A percentile compares a stretch with the other conserved stretches of the same genome.
phyloP scores from a whole-genome alignment of 257 asterid species.

The Scutellaria baicalensis region DNA sequence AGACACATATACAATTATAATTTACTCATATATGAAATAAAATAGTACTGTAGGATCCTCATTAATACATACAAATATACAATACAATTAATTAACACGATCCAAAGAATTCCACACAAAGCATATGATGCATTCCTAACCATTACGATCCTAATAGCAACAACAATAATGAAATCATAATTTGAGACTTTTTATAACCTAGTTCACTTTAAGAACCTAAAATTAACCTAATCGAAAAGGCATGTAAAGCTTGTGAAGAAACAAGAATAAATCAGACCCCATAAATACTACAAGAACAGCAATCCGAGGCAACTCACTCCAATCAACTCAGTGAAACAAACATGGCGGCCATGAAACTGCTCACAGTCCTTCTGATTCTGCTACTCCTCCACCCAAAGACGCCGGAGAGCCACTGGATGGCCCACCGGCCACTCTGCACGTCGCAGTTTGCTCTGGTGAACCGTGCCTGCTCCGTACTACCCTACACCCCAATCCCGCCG shows the following conservation, averaged over 20 bases:
- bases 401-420: constrained; percentile 34
- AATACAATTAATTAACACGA: no score
- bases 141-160: constrained; percentile 10
- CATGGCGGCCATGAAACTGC: constrained; percentile 52
- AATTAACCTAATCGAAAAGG: constrained; percentile 14
- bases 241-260: constrained; percentile 42
- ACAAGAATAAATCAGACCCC: constrained; percentile 11
- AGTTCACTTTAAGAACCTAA: constrained; percentile 1
- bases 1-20: no score
- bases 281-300: constrained; percentile 20
- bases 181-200: constrained; percentile 7
- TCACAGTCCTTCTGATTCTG: constrained; percentile 17
- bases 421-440: constrained; percentile 29
- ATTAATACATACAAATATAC: no score
- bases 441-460: constrained; percentile 50
- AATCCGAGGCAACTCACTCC: neutral
- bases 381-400: constrained; percentile 20
- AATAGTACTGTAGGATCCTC: no score
- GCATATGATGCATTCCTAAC: constrained; percentile 3
- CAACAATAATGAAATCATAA: constrained; percentile 4
- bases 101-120: neutral
- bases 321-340: neutral
- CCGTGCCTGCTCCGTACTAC: constrained; percentile 56
- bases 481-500: constrained; percentile 36
- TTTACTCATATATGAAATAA: no score